phyloP scores from a whole-genome alignment of 2,329 filamentous ascomycete species.

The Phaeosphaeria sp. region DNA sequence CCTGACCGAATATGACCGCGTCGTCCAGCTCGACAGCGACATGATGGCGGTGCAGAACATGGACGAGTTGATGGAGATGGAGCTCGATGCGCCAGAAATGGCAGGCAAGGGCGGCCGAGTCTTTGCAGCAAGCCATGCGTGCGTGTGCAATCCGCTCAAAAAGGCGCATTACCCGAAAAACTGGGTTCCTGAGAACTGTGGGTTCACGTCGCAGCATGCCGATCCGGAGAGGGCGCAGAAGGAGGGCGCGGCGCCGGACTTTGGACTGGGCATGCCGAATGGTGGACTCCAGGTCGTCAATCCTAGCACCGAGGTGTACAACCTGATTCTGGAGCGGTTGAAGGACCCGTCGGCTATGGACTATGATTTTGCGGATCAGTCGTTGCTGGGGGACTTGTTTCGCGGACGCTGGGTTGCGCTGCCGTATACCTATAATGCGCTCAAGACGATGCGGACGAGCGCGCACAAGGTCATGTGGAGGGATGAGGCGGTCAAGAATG shows the following conservation, averaged over 20 bases:
- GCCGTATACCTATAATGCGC: constrained; percentile 67
- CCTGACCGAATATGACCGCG: constrained; percentile 75
- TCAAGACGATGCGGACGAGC: constrained; percentile 64
- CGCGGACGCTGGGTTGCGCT: constrained; percentile 63
- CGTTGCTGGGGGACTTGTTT: constrained; percentile 64
- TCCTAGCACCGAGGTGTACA: constrained; percentile 60
- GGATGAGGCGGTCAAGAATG: constrained; percentile 66
- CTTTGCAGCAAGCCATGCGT: constrained; percentile 84
- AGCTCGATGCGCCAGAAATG: constrained; percentile 66
- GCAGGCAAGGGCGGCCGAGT: constrained; percentile 66
- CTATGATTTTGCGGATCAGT: constrained; percentile 68
- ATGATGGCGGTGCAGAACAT: constrained; percentile 86
- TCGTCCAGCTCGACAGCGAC: constrained; percentile 86
- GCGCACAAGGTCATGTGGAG: constrained; percentile 67
- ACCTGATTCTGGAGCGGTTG: constrained; percentile 58
- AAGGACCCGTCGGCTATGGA: constrained; percentile 52
- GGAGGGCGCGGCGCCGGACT: constrained; percentile 56
- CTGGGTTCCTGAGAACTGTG: constrained; percentile 69
- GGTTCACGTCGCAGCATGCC: constrained; percentile 64
- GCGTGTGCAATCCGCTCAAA: constrained; percentile 81
- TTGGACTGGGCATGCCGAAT: constrained; percentile 65
- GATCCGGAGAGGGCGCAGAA: constrained; percentile 59
- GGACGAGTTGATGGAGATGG: constrained; percentile 89
- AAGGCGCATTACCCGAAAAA: constrained; percentile 79
- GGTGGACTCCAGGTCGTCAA: constrained; percentile 68